Percentiles rank a stretch among this genome's conserved stretches.
Conservation (phyloP, 2,329 filamentous ascomycete genomes). For the Fusarium sp. region DNA sequence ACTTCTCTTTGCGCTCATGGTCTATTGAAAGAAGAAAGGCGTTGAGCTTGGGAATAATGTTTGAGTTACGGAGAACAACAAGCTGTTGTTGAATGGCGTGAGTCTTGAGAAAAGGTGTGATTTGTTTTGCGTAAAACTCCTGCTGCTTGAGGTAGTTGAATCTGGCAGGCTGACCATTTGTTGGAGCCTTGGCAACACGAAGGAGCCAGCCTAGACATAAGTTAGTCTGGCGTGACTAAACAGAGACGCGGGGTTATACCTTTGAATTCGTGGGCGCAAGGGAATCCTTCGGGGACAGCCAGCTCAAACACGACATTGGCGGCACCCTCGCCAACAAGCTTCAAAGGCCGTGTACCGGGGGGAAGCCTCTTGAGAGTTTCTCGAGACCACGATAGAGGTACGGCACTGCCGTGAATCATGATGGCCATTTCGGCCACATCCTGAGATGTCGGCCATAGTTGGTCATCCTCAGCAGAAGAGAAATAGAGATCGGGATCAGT, state of each 20-base stretch:
- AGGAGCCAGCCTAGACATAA: constrained; percentile 50
- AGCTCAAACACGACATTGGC: constrained; percentile 82
- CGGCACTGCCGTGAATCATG: constrained; percentile 42
- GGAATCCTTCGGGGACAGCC: constrained; percentile 52
- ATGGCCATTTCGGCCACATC: constrained; percentile 46
- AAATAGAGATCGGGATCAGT: constrained; percentile 44
- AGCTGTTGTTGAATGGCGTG: constrained; percentile 54
- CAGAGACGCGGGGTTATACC: constrained; percentile 46
- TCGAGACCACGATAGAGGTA: constrained; percentile 42
- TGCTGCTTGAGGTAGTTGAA: constrained; percentile 56
- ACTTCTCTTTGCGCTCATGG: constrained; percentile 57
- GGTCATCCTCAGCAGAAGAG: constrained; percentile 38
- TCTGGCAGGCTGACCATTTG: constrained; percentile 46
- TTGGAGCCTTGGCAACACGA: constrained; percentile 55
- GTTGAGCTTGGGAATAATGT: constrained; percentile 62
- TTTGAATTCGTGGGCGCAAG: constrained; percentile 49
- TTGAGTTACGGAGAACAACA: constrained; percentile 52
- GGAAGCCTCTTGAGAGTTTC: constrained; percentile 50
- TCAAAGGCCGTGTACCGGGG: constrained; percentile 49
- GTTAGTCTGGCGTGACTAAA: constrained; percentile 26
- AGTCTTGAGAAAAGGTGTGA: constrained; percentile 51
- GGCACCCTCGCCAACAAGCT: constrained; percentile 74
- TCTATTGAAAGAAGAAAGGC: constrained; percentile 64
- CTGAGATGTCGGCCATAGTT: constrained; percentile 44
- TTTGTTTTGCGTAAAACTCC: constrained; percentile 51